These are phyloP conservation scores for Eremochloa ophiuroides DNA, from an alignment of 176 grass and related monocot genomes.

Conservation along the genomic window DNA sequence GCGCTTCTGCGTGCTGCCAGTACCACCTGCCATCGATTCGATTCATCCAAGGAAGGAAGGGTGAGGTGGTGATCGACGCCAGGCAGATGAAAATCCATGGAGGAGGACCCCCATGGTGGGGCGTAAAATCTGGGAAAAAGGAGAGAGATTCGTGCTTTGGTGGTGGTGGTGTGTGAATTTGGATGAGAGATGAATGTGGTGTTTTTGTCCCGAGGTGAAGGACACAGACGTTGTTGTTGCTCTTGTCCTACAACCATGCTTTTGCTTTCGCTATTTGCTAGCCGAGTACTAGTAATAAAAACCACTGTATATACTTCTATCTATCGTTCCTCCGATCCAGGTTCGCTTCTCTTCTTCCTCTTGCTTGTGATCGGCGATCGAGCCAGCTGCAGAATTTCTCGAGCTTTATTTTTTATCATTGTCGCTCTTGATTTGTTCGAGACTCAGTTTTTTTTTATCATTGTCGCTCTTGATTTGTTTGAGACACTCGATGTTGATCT, in stretches of 20 bases:
- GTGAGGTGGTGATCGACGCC: background rate
- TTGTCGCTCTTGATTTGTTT: too few relatives aligned
- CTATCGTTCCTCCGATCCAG: too few relatives aligned
- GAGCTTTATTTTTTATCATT: too few relatives aligned
- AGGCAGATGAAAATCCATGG: background rate
- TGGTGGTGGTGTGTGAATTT: background rate
- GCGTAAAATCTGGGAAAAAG: background rate
- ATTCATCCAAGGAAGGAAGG: background rate
- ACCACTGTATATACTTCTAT: background rate
- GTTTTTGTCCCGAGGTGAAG: constrained; percentile 40
- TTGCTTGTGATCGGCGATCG: too few relatives aligned
- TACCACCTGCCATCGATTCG: background rate
- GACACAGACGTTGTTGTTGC: constrained; percentile 10
- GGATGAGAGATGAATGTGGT: background rate
- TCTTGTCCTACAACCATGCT: background rate
- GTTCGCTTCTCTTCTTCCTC: too few relatives aligned
- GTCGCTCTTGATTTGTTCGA: too few relatives aligned
- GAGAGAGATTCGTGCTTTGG: background rate
- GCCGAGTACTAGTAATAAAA: background rate
- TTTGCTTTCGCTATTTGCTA: background rate
- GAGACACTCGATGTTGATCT: too few relatives aligned
- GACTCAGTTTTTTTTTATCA: too few relatives aligned
- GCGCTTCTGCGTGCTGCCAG: background rate
- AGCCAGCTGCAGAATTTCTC: too few relatives aligned
- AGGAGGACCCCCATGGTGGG: background rate